A percentile compares a stretch with the other conserved stretches of the same genome.
Conservation (phyloP, 345 rosid species). For the Fremontodendron californicum region DNA sequence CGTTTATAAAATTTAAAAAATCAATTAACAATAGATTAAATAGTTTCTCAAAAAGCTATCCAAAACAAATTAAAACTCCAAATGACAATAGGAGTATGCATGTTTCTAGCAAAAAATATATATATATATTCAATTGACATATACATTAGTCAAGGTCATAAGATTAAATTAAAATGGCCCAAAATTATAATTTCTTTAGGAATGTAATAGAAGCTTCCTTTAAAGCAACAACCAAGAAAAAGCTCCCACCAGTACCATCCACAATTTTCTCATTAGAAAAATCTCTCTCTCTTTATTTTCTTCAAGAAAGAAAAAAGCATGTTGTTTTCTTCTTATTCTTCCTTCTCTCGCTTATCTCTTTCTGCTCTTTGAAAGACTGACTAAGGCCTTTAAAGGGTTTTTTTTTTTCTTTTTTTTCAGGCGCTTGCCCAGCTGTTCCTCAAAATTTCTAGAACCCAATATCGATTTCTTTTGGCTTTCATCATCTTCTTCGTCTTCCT, state of each 20-base stretch:
- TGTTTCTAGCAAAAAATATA: not conserved
- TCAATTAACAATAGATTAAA: too few relatives aligned
- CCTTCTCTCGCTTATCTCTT: not conserved
- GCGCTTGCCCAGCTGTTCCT: slow-evolving; percentile 22
- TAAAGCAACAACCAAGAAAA: slow-evolving; percentile 19
- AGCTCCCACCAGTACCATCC: not conserved
- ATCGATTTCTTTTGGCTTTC: slow-evolving; percentile 13
- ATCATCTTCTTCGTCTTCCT: too few relatives aligned
- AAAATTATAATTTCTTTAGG: not conserved
- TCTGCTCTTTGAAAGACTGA: not conserved
- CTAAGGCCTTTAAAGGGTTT: not conserved
- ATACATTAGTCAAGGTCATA: not conserved
- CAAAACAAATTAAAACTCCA: too few relatives aligned
- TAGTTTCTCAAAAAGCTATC: too few relatives aligned
- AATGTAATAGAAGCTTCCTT: slow-evolving; percentile 30
- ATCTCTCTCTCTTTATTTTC: not conserved
- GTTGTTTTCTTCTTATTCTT: not conserved
- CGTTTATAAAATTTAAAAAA: too few relatives aligned
- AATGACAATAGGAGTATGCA: not conserved
- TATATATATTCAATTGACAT: not conserved
- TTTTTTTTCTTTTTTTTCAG: not conserved
- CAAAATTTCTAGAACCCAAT: slow-evolving; percentile 66
- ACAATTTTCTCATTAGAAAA: not conserved
- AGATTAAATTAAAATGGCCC: not conserved
- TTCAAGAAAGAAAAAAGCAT: not conserved